These are phyloP conservation scores for Kodamaea restingae DNA, from an alignment of 805 yeast genomes.

Conservation along the genomic window DNA sequence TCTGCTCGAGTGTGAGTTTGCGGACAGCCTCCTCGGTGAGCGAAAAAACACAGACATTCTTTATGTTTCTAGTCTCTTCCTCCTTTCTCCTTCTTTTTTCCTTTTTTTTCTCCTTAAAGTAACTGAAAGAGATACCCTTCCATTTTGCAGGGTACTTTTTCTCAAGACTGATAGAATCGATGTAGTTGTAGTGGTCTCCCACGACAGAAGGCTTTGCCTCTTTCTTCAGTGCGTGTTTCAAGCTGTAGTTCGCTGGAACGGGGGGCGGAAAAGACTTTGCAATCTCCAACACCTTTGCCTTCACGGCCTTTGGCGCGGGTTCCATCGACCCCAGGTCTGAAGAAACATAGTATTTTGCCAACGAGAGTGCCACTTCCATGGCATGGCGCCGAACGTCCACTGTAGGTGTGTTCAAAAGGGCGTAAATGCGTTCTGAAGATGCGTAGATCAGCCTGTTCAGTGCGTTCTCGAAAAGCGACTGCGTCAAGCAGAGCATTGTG, in stretches of 20 bases:
- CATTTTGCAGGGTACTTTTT: slow-evolving; percentile 52
- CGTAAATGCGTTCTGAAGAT: slow-evolving; percentile 58
- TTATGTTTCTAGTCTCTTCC: background rate
- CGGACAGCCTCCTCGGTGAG: slow-evolving; percentile 56
- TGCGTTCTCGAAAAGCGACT: slow-evolving; percentile 63
- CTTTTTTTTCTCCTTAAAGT: slow-evolving; percentile 28
- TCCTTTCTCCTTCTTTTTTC: slow-evolving; percentile 12
- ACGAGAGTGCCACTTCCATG: slow-evolving; percentile 51
- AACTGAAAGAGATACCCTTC: slow-evolving; percentile 52
- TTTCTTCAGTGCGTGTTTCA: slow-evolving; percentile 11
- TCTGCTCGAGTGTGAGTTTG: slow-evolving; percentile 53
- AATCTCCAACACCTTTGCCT: slow-evolving; percentile 47
- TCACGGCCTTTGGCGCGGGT: slow-evolving; percentile 39
- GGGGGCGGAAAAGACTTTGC: slow-evolving; percentile 52
- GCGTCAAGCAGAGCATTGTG: slow-evolving; percentile 58
- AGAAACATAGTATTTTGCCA: slow-evolving; percentile 30
- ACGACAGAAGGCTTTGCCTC: slow-evolving; percentile 21
- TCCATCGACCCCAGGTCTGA: background rate
- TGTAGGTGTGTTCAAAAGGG: slow-evolving; percentile 56
- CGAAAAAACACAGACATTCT: slow-evolving; percentile 1
- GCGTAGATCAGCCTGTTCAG: slow-evolving; percentile 63
- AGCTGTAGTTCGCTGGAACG: slow-evolving; percentile 30
- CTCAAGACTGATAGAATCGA: slow-evolving; percentile 42
- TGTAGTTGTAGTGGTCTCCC: slow-evolving; percentile 42
- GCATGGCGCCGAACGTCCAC: slow-evolving; percentile 57